Base-by-base conservation (phyloP, 208 protist species). In the Balamuthia mandrillaris region DNA sequence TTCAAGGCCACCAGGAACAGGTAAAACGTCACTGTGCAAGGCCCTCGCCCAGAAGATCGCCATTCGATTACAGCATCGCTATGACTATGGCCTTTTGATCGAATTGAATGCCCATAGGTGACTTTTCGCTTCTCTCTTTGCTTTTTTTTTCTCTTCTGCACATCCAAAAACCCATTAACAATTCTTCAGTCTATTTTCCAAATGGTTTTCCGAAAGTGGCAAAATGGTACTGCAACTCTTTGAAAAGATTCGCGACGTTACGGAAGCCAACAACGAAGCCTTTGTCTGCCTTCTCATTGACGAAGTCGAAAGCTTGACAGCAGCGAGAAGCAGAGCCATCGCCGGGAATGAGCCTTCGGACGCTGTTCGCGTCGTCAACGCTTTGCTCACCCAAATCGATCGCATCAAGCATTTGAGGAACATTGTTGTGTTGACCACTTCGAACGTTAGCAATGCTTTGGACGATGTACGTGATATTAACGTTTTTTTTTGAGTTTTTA, bases 381-480 rank as follows among this genome's bases (percentile, higher is more conserved):
- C 97, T 21, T 85, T 99, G 31, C 91, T 99, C 0, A 99, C 97
- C 7, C 97, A 99, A 86, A 81, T 99, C 14, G 97, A 99, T 89
- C 86, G 85, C 18, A 86, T 98, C 3, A 94, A 96, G 87, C 45
- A 81, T 1, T 87, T 88, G 45, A 72, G 44, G 2, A 99, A 99
- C 82, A 92, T 98, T 5, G 49, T 98, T 0, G 90, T 98, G 0
- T 86, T 99, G 2, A 87, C 96, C 14, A 99, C 97, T 1, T 98
- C 95, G 56, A 99, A 99, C 92, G 81, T 99, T 18, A 97, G 95
- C 0, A 61, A 37, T 29, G 81, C 78, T 9, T 88, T 93, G 16
- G 86, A 86, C 49, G 37, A 49, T n/a, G 52, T n/a, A n/a, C n/a
- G n/a, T n/a, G n/a, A n/a, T n/a, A n/a, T n/a, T n/a, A n/a, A n/a